phyloP scores from a whole-genome alignment of 805 yeast genomes.

The Candida pseudofarinosa region DNA sequence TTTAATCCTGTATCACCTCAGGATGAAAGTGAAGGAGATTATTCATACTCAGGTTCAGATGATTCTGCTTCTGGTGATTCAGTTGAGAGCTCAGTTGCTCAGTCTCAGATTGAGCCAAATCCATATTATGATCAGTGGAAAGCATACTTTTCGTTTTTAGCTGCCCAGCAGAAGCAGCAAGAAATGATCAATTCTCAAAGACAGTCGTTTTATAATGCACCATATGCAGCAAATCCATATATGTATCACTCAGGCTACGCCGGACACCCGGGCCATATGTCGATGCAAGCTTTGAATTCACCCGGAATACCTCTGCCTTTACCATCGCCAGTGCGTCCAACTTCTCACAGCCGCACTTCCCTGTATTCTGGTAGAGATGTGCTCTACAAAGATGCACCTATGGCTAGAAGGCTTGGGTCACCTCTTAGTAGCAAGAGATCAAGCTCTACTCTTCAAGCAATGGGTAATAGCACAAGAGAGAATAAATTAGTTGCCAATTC shows the following conservation, averaged over 20 bases:
- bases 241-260: neutral
- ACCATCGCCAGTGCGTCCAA: neutral
- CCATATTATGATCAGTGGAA: constrained; percentile 37
- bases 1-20: neutral
- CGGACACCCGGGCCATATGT: neutral
- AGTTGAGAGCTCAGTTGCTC: neutral
- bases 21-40: neutral
- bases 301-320: neutral
- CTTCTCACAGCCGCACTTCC: neutral
- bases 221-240: neutral
- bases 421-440: neutral
- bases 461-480: neutral
- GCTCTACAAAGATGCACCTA: neutral
- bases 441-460: neutral
- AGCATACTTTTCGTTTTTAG: constrained; percentile 29
- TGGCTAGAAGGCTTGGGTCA: neutral
- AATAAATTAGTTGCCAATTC: constrained; percentile 18
- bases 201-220: neutral
- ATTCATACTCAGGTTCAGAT: neutral
- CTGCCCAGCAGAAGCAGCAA: constrained; percentile 10
- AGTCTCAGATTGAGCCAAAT: constrained; percentile 11
- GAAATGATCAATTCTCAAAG: constrained; percentile 5
- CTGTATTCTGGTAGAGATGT: neutral
- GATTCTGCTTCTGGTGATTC: neutral
- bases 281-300: neutral